Conservation (phyloP, 106 monocot species). For the Dioscorea dumetorum region DNA sequence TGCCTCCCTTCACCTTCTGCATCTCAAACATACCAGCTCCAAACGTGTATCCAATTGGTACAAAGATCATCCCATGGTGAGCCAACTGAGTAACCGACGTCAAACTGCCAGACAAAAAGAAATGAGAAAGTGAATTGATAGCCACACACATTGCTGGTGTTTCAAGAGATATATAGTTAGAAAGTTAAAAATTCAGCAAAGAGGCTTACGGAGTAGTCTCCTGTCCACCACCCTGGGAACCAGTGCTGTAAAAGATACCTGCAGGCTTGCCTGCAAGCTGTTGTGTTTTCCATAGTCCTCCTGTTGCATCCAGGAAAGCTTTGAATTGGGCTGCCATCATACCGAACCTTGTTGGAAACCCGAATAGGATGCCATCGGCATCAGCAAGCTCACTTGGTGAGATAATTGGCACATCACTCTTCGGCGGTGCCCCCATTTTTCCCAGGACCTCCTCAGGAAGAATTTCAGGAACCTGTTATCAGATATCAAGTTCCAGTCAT, state of each 20-base stretch:
- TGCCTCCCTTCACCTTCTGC: constrained; percentile 58
- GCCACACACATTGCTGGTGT: background rate
- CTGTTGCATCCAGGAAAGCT: constrained; percentile 64
- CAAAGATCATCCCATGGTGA: constrained; percentile 74
- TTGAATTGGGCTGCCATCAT: constrained; percentile 78
- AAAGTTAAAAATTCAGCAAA: background rate
- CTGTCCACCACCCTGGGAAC: constrained; percentile 67
- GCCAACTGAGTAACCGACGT: constrained; percentile 62
- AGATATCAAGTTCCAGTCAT: too few relatives aligned
- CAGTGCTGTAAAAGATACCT: constrained; percentile 65
- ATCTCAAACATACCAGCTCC: constrained; percentile 72
- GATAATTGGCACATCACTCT: constrained; percentile 50
- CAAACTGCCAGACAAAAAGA: constrained; percentile 22
- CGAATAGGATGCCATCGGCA: constrained; percentile 59
- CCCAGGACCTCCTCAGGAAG: constrained; percentile 47
- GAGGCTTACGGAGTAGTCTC: constrained; percentile 62
- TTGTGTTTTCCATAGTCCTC: constrained; percentile 55
- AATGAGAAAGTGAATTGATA: background rate
- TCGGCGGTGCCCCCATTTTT: constrained; percentile 61
- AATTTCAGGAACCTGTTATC: constrained; percentile 54
- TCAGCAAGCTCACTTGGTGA: constrained; percentile 52
- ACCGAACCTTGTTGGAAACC: constrained; percentile 68
- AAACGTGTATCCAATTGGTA: constrained; percentile 69
- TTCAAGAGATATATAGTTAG: background rate
- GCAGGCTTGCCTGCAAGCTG: constrained; percentile 71